These are phyloP conservation scores for Colletotrichum horii DNA, from an alignment of 2,329 filamentous ascomycete species.

Conservation along the genomic window DNA sequence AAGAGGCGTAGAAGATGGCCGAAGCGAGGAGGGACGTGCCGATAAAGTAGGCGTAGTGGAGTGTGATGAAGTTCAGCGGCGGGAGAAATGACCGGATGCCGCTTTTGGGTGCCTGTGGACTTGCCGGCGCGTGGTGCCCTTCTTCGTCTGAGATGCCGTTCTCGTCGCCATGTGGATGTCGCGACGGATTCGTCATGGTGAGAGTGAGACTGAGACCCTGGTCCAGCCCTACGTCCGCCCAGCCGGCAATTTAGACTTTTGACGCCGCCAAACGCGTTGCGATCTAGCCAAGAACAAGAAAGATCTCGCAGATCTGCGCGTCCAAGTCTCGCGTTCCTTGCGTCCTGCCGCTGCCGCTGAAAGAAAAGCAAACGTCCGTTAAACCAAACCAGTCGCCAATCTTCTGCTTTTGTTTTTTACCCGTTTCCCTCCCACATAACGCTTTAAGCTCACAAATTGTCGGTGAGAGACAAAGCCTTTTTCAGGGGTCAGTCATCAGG, in stretches of 20 bases:
- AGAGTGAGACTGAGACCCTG: neutral
- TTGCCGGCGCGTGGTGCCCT: rapidly evolving
- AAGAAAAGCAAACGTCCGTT: neutral
- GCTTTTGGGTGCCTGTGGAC: neutral
- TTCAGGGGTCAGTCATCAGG: neutral
- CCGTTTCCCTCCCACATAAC: neutral
- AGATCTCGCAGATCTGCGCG: neutral
- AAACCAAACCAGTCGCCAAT: too few relatives aligned
- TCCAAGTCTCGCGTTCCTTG: neutral
- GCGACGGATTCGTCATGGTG: neutral
- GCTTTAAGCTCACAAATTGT: neutral
- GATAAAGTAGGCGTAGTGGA: constrained; percentile 74
- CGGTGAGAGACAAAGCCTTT: neutral
- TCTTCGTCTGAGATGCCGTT: too few relatives aligned
- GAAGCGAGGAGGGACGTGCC: constrained; percentile 58
- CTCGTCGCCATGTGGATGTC: neutral
- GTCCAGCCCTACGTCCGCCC: neutral
- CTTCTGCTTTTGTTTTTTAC: neutral
- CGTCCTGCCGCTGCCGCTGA: neutral
- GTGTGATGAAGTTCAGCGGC: constrained; percentile 64
- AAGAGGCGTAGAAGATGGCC: constrained; percentile 65
- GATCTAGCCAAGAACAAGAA: neutral
- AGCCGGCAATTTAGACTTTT: neutral
- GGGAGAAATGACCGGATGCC: constrained; percentile 27
- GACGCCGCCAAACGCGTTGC: neutral